Percentiles rank a stretch among this genome's conserved stretches.
These are phyloP conservation scores for Melampsora americana DNA, from an alignment of 1,284 basidiomycete species.

Conservation along the genomic window DNA sequence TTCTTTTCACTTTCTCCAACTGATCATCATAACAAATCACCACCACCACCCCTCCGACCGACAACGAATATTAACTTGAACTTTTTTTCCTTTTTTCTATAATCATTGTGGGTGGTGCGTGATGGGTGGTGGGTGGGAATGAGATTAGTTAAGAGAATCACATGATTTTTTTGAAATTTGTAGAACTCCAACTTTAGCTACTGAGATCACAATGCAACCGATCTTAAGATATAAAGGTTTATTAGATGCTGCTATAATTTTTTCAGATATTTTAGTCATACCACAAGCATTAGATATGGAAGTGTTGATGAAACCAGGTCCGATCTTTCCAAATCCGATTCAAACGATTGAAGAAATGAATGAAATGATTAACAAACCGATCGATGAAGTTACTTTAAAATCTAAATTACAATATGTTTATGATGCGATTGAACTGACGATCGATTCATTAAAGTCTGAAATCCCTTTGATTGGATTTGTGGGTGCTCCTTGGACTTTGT, in stretches of 20 bases:
- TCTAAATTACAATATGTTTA: constrained; percentile 85
- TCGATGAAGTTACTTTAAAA: constrained; percentile 63
- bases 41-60: too few species aligned
- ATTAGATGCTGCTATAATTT: constrained; percentile 91
- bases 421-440: constrained; percentile 77
- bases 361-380: constrained; percentile 54
- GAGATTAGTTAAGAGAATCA: constrained; percentile 66
- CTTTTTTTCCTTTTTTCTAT: too few species aligned
- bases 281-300: constrained; percentile 94
- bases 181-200: constrained; percentile 77
- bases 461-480: constrained; percentile 93
- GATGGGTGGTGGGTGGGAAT: too few species aligned
- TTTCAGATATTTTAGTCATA: constrained; percentile 88
- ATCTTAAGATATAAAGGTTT: constrained; percentile 77
- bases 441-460: constrained; percentile 71
- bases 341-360: constrained; percentile 69
- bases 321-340: constrained; percentile 78
- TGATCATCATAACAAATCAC: too few species aligned
- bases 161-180: constrained; percentile 94
- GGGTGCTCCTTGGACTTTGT: constrained; percentile 93
- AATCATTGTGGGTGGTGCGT: too few species aligned
- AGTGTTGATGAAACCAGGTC: constrained; percentile 84
- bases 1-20: constrained; percentile 56
- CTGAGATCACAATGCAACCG: constrained; percentile 83
- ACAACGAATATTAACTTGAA: too few species aligned